Conservation (phyloP, 192 early-diverging fungal genomes). For the Backusella circina region DNA sequence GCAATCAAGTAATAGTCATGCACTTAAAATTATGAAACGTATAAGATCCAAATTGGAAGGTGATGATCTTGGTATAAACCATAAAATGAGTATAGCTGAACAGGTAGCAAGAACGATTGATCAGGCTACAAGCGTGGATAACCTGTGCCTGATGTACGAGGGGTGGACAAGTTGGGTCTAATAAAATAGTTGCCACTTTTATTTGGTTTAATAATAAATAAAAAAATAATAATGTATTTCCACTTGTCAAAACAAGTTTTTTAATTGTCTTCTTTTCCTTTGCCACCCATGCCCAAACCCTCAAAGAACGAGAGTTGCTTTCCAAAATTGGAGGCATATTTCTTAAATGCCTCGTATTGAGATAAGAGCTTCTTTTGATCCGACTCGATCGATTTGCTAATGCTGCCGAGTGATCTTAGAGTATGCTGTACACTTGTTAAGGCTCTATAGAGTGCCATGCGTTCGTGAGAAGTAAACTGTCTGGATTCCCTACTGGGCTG, state of each 20-base stretch:
- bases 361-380: not conserved
- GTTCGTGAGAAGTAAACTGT: not conserved
- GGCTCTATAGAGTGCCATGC: not conserved
- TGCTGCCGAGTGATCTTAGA: not conserved
- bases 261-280: not conserved
- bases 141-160: constrained; percentile 81
- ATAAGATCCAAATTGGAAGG: constrained; percentile 69
- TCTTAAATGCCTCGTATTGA: not conserved
- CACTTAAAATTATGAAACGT: constrained; percentile 56
- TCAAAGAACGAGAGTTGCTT: not conserved
- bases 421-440: not conserved
- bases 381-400: not conserved
- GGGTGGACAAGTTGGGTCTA: constrained; percentile 90
- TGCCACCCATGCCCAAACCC: not conserved
- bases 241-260: not conserved
- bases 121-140: constrained; percentile 62
- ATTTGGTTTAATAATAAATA: not conserved
- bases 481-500: not conserved
- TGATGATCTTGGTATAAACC: constrained; percentile 44
- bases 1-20: constrained; percentile 51
- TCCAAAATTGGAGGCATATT: not conserved
- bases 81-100: constrained; percentile 57
- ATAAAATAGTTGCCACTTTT: not conserved
- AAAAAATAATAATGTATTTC: not conserved
- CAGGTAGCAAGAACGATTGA: constrained; percentile 63